These are phyloP conservation scores for Magnolia officinalis DNA, from an alignment of 164 flowering plant species.

Conservation along the genomic window DNA sequence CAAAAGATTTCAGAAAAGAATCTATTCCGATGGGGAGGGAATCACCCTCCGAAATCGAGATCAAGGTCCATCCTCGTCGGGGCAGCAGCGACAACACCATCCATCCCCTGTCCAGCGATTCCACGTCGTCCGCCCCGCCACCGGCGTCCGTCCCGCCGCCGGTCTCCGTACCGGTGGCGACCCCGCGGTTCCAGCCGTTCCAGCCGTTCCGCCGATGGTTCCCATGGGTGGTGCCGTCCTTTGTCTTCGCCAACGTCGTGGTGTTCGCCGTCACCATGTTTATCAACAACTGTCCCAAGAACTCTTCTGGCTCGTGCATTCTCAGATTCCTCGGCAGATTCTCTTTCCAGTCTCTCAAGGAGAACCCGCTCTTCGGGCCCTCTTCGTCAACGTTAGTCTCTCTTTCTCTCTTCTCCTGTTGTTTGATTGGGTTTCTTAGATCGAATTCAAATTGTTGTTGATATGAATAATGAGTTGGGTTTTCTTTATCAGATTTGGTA, in stretches of 20 bases:
- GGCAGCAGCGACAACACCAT: slow-evolving; percentile 20
- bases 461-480: background rate
- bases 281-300: slow-evolving; percentile 57
- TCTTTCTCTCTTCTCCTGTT: slow-evolving; percentile 1
- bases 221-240: slow-evolving; percentile 63
- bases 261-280: slow-evolving; percentile 51
- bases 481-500: background rate
- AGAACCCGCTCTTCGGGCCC: slow-evolving; percentile 75
- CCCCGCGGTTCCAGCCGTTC: slow-evolving; percentile 9
- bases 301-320: slow-evolving; percentile 40
- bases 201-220: slow-evolving; percentile 44
- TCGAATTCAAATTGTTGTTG: background rate
- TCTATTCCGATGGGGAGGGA: slow-evolving; percentile 26
- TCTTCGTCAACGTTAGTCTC: slow-evolving; percentile 50
- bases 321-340: slow-evolving; percentile 45
- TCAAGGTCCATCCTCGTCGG: slow-evolving; percentile 24
- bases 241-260: slow-evolving; percentile 38
- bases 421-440: background rate
- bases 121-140: slow-evolving; percentile 4
- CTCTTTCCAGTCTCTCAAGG: slow-evolving; percentile 59
- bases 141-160: slow-evolving; percentile 28
- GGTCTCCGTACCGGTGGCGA: slow-evolving; percentile 41
- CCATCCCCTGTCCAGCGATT: slow-evolving; percentile 22
- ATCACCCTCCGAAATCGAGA: slow-evolving; percentile 21
- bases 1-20: background rate